Evolutionary conservation across 306 rosid species (phyloP), one percentile per base, ranked within the genome.

Genomic region (Lotus japonicus): DNA sequence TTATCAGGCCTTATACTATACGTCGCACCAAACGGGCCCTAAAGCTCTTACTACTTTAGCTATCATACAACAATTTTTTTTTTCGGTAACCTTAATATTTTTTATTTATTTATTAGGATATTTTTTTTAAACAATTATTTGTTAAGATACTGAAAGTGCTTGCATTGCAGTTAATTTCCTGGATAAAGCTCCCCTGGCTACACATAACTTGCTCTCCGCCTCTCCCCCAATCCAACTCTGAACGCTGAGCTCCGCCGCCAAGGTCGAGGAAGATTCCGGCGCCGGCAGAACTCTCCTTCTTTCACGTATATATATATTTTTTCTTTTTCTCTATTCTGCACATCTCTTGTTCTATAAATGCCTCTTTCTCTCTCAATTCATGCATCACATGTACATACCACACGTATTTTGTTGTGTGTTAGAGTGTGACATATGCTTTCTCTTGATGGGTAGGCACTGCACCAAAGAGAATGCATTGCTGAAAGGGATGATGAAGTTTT

Each of bases 401-500:
- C 69, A n/a, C 8, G 12, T 9, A 5, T 8, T 3, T 49, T 72
- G 66, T 11, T 38, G 19, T 55, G 68, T 39, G n/a, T 41, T 63
- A 46, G 39, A 10, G 31, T 42, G 13, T 56, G 39, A 76, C 1
- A 62, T 10, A 35, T 68, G 23, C 51, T 69, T 80, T 73, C 46
- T 53, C 70, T 76, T 68, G 28, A 79, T 81, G 71, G 66, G 58
- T 74, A 76, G 79, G 64, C 81, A 51, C 70, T 53, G 64, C 81
- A 51, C 73, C 61, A 44, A 62, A 60, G 43, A 79, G 84, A 66
- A 77, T 61, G 76, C 73, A 77, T 70, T 83, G 80, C 71, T 68
- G 49, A 78, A 79, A 70, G 84, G 79, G 78, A 84, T 76, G 80
- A 77, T 80, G 95, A 89, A 80, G 87, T 78, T 89, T 69, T 66